A percentile compares a stretch with the other conserved stretches of the same genome.
These are phyloP conservation scores for Coniochaeta prunicola DNA, from an alignment of 2,329 filamentous ascomycete species.

Conservation along the genomic window DNA sequence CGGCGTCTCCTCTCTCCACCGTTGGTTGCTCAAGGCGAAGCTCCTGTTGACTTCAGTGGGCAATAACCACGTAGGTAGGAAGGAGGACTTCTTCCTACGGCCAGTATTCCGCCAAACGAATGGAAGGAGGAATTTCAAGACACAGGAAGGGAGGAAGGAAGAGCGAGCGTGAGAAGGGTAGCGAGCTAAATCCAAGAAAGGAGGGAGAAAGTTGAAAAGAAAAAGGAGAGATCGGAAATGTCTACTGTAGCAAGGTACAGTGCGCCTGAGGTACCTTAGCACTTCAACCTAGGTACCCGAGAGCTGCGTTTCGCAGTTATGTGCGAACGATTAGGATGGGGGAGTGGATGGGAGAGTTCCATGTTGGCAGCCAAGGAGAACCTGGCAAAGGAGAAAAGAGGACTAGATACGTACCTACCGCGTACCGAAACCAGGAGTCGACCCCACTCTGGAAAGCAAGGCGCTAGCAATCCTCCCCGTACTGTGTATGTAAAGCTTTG, in stretches of 20 bases:
- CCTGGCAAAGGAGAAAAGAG: not conserved
- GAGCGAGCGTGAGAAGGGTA: not conserved
- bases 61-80: not conserved
- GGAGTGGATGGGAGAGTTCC: not conserved
- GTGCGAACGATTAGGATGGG: not conserved
- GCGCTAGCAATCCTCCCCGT: not conserved
- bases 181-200: not conserved
- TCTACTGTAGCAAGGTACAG: not conserved
- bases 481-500: too few relatives aligned
- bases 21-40: not conserved
- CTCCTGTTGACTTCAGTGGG: not conserved
- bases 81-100: not conserved
- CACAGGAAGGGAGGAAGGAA: not conserved
- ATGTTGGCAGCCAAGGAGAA: constrained; percentile 1
- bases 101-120: not conserved
- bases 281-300: too few relatives aligned
- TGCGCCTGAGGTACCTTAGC: too few relatives aligned
- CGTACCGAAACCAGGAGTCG: not conserved
- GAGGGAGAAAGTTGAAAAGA: not conserved
- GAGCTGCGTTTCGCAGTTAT: not conserved
- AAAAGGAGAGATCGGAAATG: not conserved
- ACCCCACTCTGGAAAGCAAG: not conserved
- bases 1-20: not conserved
- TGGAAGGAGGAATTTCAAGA: not conserved
- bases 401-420: too few relatives aligned